Evolutionary conservation across 345 rosid genomes (phyloP).

Genomic region (Acer saccharum): DNA sequence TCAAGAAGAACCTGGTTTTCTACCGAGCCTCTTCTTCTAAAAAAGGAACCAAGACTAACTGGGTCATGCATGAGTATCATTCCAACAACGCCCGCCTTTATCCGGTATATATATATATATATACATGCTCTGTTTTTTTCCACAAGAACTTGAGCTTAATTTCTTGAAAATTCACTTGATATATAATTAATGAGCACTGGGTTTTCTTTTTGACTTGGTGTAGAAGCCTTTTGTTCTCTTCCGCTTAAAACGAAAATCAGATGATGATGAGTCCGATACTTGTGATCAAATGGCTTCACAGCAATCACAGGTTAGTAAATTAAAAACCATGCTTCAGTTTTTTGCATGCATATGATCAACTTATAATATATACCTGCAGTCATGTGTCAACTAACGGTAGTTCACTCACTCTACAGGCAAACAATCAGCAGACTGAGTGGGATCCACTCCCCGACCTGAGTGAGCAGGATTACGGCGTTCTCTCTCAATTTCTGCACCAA

Average conservation of each 20-base stretch:
- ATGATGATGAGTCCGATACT: not conserved
- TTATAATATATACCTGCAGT: not conserved
- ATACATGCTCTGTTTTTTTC: too few relatives aligned
- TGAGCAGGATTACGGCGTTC: not conserved
- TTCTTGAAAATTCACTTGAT: too few relatives aligned
- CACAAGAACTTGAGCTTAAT: not conserved
- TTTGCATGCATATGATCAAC: not conserved
- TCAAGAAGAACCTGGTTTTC: constrained; percentile 47
- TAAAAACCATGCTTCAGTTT: not conserved
- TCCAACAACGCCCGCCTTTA: not conserved
- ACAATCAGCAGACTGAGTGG: not conserved
- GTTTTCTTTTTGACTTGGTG: not conserved
- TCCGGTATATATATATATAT: constrained; percentile 11
- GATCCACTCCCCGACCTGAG: not conserved
- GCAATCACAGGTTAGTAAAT: not conserved
- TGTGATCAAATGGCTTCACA: not conserved
- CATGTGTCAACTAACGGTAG: not conserved
- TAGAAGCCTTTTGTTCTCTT: constrained; percentile 24
- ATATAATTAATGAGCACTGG: not conserved
- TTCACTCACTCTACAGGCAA: not conserved
- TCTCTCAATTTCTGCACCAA: not conserved
- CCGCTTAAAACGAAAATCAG: constrained; percentile 14
- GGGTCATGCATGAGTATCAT: constrained; percentile 19
- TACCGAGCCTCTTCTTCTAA: not conserved
- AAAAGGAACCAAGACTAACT: not conserved